Evolutionary conservation across 2,329 filamentous ascomycete genomes (phyloP), one percentile per base, ranked within the genome.

Genomic region (Waltergamsia citrina): DNA sequence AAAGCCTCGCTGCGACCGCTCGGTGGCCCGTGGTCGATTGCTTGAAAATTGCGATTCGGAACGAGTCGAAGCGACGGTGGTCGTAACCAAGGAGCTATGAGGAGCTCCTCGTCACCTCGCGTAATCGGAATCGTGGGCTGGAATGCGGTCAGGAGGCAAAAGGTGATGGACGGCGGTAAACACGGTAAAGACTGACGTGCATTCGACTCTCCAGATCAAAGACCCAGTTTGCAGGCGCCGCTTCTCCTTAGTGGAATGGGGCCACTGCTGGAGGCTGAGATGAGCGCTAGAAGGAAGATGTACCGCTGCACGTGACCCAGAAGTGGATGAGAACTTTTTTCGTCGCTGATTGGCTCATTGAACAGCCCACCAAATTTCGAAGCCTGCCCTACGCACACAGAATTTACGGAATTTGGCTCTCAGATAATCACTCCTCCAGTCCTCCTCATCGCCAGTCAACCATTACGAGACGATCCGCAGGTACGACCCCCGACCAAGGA

Each of bases 381-480:
- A 33, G 21, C 27, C 33, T 35, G 33, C 37, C 37, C 37, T 39
- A 39, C 33, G 36, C 36, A 41, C 36, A 41, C 35, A 41, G 33
- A 41, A 41, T 36, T 34, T 36, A 24, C 24, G 33, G 29, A 40
- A 18, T 35, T 34, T 34, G 38, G 30, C 25, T 39, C 35, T 41
- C 37, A 32, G 18, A 14, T 17, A 30, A 36, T 51, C 49, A 49
- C 49, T 21, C 29, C 50, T 51, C n/a, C n/a, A n/a, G n/a, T 54
- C 48, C 48, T 53, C 48, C 45, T 51, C 51, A 56, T 53, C 53
- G 54, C 50, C 27, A 38, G 21, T 36, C 22, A 55, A 28, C 10
- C 56, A 51, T 50, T 48, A 54, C 53, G 51, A 56, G 53, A 56
- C 56, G 56, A 60, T 51, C 51, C 52, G 54, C 54, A 61, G 58